phyloP scores from a whole-genome alignment of 176 grass and related monocot species.

The Raddia distichophylla region DNA sequence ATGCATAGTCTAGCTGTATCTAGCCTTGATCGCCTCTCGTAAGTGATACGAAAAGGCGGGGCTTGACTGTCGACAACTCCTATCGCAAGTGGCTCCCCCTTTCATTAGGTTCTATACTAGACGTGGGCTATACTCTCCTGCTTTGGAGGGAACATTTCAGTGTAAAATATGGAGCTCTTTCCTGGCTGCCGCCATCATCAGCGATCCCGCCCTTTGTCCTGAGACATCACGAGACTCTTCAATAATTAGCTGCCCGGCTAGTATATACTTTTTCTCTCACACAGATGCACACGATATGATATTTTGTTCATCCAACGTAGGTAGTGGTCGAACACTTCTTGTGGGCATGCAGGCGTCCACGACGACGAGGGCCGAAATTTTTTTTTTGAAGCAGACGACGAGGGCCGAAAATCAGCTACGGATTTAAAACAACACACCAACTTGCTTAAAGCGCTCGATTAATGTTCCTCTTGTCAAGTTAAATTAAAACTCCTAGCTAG shows the following conservation, averaged over 20 bases:
- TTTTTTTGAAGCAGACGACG: no score
- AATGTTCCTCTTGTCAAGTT: background rate
- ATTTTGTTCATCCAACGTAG: slow-evolving; percentile 61
- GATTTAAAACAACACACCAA: slow-evolving; percentile 35
- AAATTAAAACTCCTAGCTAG: background rate
- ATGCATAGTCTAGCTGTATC: background rate
- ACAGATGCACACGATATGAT: background rate
- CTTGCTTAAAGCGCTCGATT: slow-evolving; percentile 26
- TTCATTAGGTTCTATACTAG: slow-evolving; percentile 9
- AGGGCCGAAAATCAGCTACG: background rate
- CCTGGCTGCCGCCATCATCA: background rate
- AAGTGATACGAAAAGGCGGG: slow-evolving; percentile 9
- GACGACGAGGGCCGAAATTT: no score
- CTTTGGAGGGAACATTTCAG: slow-evolving; percentile 16
- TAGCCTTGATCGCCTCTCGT: background rate
- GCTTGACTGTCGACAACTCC: background rate
- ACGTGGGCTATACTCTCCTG: background rate
- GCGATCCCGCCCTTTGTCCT: background rate
- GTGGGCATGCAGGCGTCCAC: slow-evolving; percentile 40
- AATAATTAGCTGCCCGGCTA: background rate
- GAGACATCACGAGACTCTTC: background rate
- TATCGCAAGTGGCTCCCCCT: background rate
- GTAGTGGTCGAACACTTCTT: slow-evolving; percentile 32
- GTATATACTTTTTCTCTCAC: background rate
- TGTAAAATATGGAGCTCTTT: background rate